phyloP scores from a whole-genome alignment of 2,329 filamentous ascomycete genomes.

The Teratosphaeria nubilosa region DNA sequence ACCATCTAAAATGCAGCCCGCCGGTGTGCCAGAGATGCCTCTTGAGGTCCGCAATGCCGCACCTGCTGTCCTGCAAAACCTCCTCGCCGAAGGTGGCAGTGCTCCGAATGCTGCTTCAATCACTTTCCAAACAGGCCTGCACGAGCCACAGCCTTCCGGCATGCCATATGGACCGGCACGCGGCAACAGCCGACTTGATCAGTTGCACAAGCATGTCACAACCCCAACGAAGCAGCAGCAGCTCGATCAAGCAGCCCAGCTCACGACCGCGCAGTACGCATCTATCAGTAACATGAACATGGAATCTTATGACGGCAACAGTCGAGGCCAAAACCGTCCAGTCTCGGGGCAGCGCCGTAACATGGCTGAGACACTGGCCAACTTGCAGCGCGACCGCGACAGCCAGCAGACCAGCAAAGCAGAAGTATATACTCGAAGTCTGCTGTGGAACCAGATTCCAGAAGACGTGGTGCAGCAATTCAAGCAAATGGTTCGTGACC shows the following conservation, averaged over 20 bases:
- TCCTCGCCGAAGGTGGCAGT: constrained; percentile 27
- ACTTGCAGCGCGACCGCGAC: constrained; percentile 53
- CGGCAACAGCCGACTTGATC: constrained; percentile 22
- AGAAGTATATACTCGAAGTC: constrained; percentile 83
- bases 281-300: constrained; percentile 56
- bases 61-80: constrained; percentile 65
- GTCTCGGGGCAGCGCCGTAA: constrained; percentile 49
- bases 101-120: neutral
- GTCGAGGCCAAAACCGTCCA: constrained; percentile 7
- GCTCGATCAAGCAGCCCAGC: constrained; percentile 76
- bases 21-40: constrained; percentile 65
- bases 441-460: constrained; percentile 91
- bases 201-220: constrained; percentile 37
- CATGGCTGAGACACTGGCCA: constrained; percentile 68
- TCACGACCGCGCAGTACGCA: constrained; percentile 82
- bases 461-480: constrained; percentile 87
- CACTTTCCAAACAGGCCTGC: neutral
- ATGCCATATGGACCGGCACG: constrained; percentile 4
- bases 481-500: constrained; percentile 75
- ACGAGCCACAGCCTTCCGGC: constrained; percentile 17
- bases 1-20: constrained; percentile 56
- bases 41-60: constrained; percentile 73
- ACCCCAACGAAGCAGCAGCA: constrained; percentile 70
- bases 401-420: constrained; percentile 45
- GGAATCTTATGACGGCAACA: constrained; percentile 44